Percentiles rank a stretch among this genome's conserved stretches.
Evolutionary conservation across 2,329 filamentous ascomycete species (phyloP).

Genomic region (Huntiella decipiens): DNA sequence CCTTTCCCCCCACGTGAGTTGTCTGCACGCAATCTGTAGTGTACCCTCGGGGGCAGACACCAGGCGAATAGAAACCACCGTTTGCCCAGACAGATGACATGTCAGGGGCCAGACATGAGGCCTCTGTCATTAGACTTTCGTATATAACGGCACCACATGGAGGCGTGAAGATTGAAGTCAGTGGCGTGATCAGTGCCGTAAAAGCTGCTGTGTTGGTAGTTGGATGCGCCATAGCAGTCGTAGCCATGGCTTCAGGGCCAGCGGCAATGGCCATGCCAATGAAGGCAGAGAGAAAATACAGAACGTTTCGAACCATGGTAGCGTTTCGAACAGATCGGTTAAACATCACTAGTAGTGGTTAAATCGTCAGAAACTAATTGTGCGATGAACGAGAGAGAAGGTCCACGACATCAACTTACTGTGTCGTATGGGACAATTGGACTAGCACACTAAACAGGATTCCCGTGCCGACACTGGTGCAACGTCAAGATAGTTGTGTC

Average conservation of each 20-base stretch:
- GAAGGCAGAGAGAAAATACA: background rate
- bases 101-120: slow-evolving; percentile 7
- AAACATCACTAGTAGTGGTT: too few species aligned
- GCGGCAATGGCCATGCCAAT: background rate
- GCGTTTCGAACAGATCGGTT: too few species aligned
- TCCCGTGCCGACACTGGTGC: too few species aligned
- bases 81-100: slow-evolving; percentile 14
- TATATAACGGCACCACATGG: slow-evolving; percentile 6
- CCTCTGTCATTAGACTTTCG: slow-evolving; percentile 1
- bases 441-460: too few species aligned
- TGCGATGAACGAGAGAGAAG: too few species aligned
- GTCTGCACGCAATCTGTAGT: slow-evolving; percentile 15
- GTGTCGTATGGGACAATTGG: too few species aligned
- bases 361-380: too few species aligned
- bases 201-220: slow-evolving; percentile 1
- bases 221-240: background rate
- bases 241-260: slow-evolving; percentile 1
- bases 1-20: slow-evolving; percentile 5
- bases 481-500: too few species aligned
- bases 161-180: slow-evolving; percentile 8
- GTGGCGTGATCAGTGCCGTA: slow-evolving; percentile 3
- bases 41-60: slow-evolving; percentile 17
- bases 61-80: slow-evolving; percentile 17
- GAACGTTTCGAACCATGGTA: background rate
- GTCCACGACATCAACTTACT: too few species aligned